These are phyloP conservation scores for Chytriomyces confervae DNA, from an alignment of 192 early-diverging fungal species.

Conservation along the genomic window DNA sequence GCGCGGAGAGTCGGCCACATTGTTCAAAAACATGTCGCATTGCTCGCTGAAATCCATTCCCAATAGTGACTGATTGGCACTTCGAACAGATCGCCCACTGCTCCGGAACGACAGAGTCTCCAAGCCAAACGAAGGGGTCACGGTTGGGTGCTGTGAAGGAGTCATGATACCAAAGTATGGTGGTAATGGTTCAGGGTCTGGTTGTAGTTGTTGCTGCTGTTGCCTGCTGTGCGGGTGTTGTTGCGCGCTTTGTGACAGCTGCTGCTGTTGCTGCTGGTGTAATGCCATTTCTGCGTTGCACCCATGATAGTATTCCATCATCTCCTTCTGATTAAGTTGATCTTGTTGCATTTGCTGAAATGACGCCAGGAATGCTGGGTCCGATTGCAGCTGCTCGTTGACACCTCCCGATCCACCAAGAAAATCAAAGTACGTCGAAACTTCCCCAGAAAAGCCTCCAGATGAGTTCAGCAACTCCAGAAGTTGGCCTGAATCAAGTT, in stretches of 20 bases:
- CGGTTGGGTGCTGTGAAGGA: neutral
- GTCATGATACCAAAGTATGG: conserved; percentile 28
- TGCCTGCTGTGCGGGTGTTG: neutral
- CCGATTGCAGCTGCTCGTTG: neutral
- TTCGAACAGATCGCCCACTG: no score
- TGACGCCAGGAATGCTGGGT: neutral
- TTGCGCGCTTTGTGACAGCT: neutral
- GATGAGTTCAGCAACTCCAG: conserved; percentile 1
- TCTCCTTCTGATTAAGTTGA: neutral
- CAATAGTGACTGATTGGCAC: no score
- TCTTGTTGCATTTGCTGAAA: conserved; percentile 2
- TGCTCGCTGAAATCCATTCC: no score
- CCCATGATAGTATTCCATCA: no score
- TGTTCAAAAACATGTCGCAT: no score
- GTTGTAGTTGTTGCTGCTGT: neutral
- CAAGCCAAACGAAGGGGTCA: no score
- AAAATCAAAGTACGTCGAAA: neutral
- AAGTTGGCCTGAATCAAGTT: conserved; percentile 8
- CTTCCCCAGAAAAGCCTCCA: neutral
- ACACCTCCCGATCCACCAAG: neutral
- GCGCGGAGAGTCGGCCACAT: no score
- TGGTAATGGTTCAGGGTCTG: conserved; percentile 19
- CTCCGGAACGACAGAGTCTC: no score
- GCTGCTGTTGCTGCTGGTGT: neutral
- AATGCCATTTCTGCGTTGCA: no score